Conservation (phyloP, 2,329 filamentous ascomycete species). For the Arthrobotrys iridis region DNA sequence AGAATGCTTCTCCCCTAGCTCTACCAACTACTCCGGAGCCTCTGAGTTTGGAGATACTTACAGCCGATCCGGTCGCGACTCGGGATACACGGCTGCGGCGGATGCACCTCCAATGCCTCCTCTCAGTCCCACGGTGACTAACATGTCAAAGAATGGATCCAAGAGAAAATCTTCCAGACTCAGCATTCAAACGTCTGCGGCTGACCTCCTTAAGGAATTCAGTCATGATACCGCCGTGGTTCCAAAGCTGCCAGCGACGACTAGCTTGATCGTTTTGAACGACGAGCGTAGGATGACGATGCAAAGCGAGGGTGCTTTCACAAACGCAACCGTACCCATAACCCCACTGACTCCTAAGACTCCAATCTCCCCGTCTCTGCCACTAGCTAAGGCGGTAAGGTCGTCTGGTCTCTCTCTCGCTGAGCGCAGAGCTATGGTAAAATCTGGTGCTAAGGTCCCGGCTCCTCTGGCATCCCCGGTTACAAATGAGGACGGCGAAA, state of each 20-base stretch:
- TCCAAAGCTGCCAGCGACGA: conserved; percentile 32
- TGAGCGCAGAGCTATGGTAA: conserved; percentile 48
- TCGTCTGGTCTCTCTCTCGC: conserved; percentile 47
- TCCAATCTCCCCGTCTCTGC: conserved; percentile 50
- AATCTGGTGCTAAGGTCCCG: conserved; percentile 44
- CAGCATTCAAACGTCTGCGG: conserved; percentile 49
- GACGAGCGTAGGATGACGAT: conserved; percentile 35
- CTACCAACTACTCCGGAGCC: conserved; percentile 51
- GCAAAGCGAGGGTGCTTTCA: conserved; percentile 22
- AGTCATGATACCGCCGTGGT: conserved; percentile 31
- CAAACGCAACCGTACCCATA: conserved; percentile 12
- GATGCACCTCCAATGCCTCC: conserved; percentile 46
- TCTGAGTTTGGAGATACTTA: conserved; percentile 47
- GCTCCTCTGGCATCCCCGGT: conserved; percentile 35
- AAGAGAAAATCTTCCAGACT: conserved; percentile 47
- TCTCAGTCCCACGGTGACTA: conserved; percentile 35
- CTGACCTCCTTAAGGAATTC: conserved; percentile 38
- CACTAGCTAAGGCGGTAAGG: conserved; percentile 40
- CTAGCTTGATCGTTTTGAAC: conserved; percentile 41
- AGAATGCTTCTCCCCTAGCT: conserved; percentile 52
- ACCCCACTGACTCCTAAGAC: conserved; percentile 42
- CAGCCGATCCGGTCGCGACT: conserved; percentile 29
- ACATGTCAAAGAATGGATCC: conserved; percentile 33
- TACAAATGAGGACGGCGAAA: conserved; percentile 24
- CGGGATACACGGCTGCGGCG: conserved; percentile 19